Base-by-base conservation (phyloP, 345 rosid genomes). In the Melastoma malabathricum region DNA sequence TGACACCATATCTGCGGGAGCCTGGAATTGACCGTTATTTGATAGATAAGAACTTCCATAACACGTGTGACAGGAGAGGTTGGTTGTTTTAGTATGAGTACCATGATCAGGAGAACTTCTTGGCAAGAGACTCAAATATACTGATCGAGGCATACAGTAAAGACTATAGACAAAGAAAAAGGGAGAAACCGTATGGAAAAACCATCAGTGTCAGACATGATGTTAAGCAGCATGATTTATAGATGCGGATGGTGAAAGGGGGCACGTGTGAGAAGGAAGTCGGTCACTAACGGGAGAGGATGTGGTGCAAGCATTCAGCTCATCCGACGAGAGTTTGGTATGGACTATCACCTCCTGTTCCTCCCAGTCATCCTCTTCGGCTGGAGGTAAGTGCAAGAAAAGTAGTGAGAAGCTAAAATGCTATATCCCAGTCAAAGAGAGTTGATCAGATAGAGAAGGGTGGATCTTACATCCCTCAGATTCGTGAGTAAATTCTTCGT, bases 1-100 rank as follows among this genome's bases (percentile, higher is more conserved):
- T 44, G 98, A 77, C 44, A 68, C 67, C 57, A 78, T 76, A 68
- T 72, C 74, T 59, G 60, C 52, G 43, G 69, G 72, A 56, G 56
- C 43, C 77, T 80, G 56, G 23, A 43, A 53, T 15, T n/a, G 15
- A 29, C 38, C 14, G 4, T 15, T 23, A 15, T 18, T 9, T 12
- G 18, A 44, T 45, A 43, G 8, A 6, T 15, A 43, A 41, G 13
- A 23, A 3, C 20, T 18, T 50, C n/a, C 38, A 16, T 1, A 43
- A 27, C 41, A 18, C 7, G 18, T 18, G 18, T 31, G 18, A n/a
- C n/a, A n/a, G 6, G 18, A 10, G 12, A 34, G 12, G 18, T 6
- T 15, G 19, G 18, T 20, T n/a, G n/a, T 8, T 10, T 46, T 9
- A 14, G 22, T n/a, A 46, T 46, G 3, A 46, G 38, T 10, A 39